Base-by-base conservation (phyloP, 2,329 filamentous ascomycete genomes). In the Penicillium aurantiogriseum region DNA sequence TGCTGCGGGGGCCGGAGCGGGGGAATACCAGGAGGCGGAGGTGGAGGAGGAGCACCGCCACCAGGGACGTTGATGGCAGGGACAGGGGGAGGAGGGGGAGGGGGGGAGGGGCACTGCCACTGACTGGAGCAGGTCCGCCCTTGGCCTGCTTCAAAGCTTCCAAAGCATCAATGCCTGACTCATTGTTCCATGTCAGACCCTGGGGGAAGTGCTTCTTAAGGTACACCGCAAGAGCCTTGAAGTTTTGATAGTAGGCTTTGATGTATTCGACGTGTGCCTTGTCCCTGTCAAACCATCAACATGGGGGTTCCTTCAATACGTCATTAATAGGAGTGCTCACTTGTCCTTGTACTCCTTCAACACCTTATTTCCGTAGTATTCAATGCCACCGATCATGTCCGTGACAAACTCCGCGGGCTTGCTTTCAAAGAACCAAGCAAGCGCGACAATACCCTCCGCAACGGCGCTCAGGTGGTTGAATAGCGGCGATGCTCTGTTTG, bases 291-390 rank as follows among this genome's bases (percentile, higher is more conserved):
- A 42, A 51, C 38, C 23, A 63, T 72, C 36, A 73, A 64, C 47
- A 51, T 56, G 27, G 45, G n/a, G 47, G 33, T 59, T 56, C 35
- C 9, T 9, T 15, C 19, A 17, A 17, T 23, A 29, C 13, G 2
- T 25, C 29, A 29, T 27, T 17, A 43, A 11, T 0, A 29, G 13
- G 15, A 49, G 17, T 29, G 61, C 83, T 66, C 73, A 89, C 87
- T 86, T 88, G 62, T 90, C 92, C 77, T 95, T 97, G 75, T 89
- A 88, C 67, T 95, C 89, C 77, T 92, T 96, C 66, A 97, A 79
- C 38, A 99, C 90, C 67, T 92, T 87, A 79, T 99, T 97, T 35
- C 94, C 94, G 68, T 91, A 97, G 79, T 96, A 96, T 73, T 97
- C 89, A 40, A 92, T 91, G 50, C 91, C 88, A 31, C 88, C 87